Evolutionary conservation across 345 rosid genomes (phyloP).

Genomic region (Alliaria petiolata): DNA sequence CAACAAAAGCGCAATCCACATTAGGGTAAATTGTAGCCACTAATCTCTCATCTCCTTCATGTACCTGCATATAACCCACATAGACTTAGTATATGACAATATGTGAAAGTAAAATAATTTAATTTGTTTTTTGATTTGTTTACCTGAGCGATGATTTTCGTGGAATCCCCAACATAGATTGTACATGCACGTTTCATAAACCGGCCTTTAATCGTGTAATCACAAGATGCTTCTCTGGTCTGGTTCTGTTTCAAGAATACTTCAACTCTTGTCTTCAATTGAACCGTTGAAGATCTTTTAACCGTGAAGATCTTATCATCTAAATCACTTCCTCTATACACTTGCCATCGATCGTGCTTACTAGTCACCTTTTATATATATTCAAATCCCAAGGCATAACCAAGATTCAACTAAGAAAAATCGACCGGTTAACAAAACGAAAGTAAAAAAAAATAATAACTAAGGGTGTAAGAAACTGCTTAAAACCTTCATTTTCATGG

Average conservation of each 20-base stretch:
- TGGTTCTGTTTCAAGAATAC: slow-evolving; percentile 36
- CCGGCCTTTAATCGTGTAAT: slow-evolving; percentile 34
- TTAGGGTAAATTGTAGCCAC: slow-evolving; percentile 31
- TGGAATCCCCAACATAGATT: slow-evolving; percentile 23
- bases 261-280: slow-evolving; percentile 32
- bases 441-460: background rate
- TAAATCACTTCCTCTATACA: slow-evolving; percentile 30
- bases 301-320: slow-evolving; percentile 33
- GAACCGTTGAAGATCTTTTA: slow-evolving; percentile 31
- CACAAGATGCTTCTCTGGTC: slow-evolving; percentile 29
- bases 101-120: background rate
- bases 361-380: slow-evolving; percentile 25
- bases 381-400: slow-evolving; percentile 4
- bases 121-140: background rate
- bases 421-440: background rate
- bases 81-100: background rate
- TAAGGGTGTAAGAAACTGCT: background rate
- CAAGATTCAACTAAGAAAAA: background rate
- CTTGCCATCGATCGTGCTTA: slow-evolving; percentile 39
- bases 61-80: slow-evolving; percentile 15
- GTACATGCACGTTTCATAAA: slow-evolving; percentile 37
- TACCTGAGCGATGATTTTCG: slow-evolving; percentile 35
- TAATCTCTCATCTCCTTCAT: slow-evolving; percentile 31
- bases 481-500: slow-evolving; percentile 38
- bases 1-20: slow-evolving; percentile 32